Evolutionary conservation across 2,329 filamentous ascomycete species (phyloP), one percentile per base, ranked within the genome.

Genomic region (Penicillium freii): DNA sequence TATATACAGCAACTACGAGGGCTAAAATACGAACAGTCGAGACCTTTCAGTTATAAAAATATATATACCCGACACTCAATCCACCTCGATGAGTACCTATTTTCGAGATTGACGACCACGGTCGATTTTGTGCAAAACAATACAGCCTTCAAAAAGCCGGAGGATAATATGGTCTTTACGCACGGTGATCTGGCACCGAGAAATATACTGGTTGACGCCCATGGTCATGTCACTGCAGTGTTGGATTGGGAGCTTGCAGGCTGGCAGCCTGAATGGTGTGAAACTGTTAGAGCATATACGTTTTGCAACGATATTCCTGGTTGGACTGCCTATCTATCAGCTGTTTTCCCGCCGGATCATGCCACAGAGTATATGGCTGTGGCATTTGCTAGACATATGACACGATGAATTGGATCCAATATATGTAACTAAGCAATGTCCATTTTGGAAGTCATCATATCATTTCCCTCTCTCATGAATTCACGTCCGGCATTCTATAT

Each of bases 171-270:
- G n/a, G 25, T 51, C 3, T 58, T 58, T 40, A 51, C 49, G 8
- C 55, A 60, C 25, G 50, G 50, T 29, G 58, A 60, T 43, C 19
- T 60, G 13, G 39, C 49, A 15, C 54, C 42, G 17, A 45, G 39
- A 39, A 58, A 60, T 25, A 60, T 58, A 13, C 29, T 60, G n/a
- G 50, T 60, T 25, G 46, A 58, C n/a, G 36, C 49, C 10, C 19
- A 48, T 21, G 46, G 40, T 5, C 46, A 45, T 15, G 29, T 60
- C 29, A 52, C 55, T 19, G 51, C 50, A 17, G 40, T 58, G 31
- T 34, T 60, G 9, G 54, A 60, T 21, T 58, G 46, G 58, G 50
- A 58, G 31, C 34, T 54, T 43, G 55, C 55, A 19, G 58, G 55
- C 11, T 54, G 51, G 49, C 46, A 55, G 3, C 55, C 51, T 21